phyloP scores from a whole-genome alignment of 169 alveolate genomes.

The Eimeria maxima region DNA sequence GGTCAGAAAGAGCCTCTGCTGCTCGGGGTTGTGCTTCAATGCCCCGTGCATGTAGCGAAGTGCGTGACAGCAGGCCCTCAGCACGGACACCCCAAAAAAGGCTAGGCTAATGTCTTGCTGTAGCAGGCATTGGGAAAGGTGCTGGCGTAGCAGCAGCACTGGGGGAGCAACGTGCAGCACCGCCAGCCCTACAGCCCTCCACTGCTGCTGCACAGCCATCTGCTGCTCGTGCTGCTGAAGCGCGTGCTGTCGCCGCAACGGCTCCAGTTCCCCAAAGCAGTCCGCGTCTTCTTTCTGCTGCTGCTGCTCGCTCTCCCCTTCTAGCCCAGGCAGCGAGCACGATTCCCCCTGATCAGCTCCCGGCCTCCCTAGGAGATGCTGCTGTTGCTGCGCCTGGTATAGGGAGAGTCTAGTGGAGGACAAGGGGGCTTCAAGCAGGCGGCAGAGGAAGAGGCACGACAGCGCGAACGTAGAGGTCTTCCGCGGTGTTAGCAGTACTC shows the following conservation, averaged over 20 bases:
- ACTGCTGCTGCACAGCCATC: not conserved
- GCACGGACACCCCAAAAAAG: constrained; percentile 40
- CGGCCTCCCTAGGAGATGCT: not conserved
- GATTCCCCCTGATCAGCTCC: not conserved
- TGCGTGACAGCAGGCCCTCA: constrained; percentile 63
- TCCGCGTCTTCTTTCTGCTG: not conserved
- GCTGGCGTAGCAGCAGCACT: constrained; percentile 66
- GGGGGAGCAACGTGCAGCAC: constrained; percentile 35
- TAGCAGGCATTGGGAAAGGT: constrained; percentile 62
- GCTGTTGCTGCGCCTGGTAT: not conserved
- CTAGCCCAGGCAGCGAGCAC: not conserved
- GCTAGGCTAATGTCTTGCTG: constrained; percentile 19
- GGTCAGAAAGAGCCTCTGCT: constrained; percentile 33
- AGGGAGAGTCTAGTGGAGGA: not conserved
- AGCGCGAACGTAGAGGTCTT: constrained; percentile 56
- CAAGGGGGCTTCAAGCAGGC: constrained; percentile 39
- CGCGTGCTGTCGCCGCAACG: constrained; percentile 47
- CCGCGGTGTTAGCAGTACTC: constrained; percentile 28
- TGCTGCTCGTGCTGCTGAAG: constrained; percentile 61
- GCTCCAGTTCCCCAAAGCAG: constrained; percentile 30
- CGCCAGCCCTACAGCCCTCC: constrained; percentile 35
- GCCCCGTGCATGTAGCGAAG: constrained; percentile 60
- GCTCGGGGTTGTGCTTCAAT: not conserved
- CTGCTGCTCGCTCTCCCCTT: constrained; percentile 14
- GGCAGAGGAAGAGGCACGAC: constrained; percentile 63